Evolutionary conservation across 2,329 filamentous ascomycete genomes (phyloP).

Genomic region (Arthroderma uncinatum): DNA sequence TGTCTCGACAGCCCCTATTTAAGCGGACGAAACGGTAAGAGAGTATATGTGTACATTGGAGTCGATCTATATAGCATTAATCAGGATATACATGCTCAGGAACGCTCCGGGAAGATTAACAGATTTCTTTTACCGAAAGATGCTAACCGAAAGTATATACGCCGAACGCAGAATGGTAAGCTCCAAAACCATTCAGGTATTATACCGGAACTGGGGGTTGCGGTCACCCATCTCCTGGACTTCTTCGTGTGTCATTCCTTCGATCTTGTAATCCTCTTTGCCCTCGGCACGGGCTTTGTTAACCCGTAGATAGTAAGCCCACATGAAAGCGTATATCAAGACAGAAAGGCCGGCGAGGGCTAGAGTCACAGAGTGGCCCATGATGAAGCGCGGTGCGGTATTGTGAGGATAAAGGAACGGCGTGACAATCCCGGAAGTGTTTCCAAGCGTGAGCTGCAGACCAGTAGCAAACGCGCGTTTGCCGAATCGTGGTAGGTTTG

Average conservation of each 20-base stretch:
- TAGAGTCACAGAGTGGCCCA: slow-evolving; percentile 52
- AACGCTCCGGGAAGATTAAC: too few relatives aligned
- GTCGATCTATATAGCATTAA: too few relatives aligned
- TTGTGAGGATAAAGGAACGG: slow-evolving; percentile 44
- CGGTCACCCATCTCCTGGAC: slow-evolving; percentile 35
- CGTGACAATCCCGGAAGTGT: slow-evolving; percentile 60
- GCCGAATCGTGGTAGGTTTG: slow-evolving; percentile 62
- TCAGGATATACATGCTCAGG: too few relatives aligned
- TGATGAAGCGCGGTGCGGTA: slow-evolving; percentile 48
- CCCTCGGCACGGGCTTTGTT: slow-evolving; percentile 37
- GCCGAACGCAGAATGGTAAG: too few relatives aligned
- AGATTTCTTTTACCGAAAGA: too few relatives aligned
- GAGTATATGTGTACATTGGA: too few relatives aligned
- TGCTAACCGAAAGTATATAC: too few relatives aligned
- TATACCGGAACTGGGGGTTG: slow-evolving; percentile 32
- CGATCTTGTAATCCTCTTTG: slow-evolving; percentile 30
- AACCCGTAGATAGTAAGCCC: slow-evolving; percentile 40
- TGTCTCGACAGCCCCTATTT: too few relatives aligned
- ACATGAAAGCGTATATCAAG: slow-evolving; percentile 45
- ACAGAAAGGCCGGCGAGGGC: slow-evolving; percentile 47
- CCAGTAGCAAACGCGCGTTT: slow-evolving; percentile 64
- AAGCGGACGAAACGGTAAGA: too few relatives aligned
- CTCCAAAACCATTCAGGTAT: slow-evolving; percentile 20
- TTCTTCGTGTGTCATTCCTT: slow-evolving; percentile 31
- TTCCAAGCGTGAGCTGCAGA: slow-evolving; percentile 59